Evolutionary conservation across 2,329 filamentous ascomycete genomes (phyloP).

Genomic region (Thelonectria rubi): DNA sequence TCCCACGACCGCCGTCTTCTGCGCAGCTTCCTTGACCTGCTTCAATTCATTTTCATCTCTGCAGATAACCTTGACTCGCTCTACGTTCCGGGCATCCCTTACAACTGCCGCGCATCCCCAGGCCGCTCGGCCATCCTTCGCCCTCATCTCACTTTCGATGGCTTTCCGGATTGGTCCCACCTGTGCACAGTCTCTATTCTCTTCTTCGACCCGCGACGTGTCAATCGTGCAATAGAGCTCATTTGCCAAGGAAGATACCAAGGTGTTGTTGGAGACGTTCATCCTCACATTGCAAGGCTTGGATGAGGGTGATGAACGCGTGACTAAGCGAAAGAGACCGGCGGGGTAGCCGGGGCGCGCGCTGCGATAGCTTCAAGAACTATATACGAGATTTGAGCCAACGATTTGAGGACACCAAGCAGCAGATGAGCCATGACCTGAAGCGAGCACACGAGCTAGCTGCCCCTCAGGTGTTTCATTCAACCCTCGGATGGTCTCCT

Average conservation of each 20-base stretch:
- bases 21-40: not conserved
- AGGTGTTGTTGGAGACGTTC: slow-evolving; percentile 2
- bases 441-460: not conserved
- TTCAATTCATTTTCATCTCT: slow-evolving; percentile 3
- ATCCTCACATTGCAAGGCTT: not conserved
- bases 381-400: too few relatives aligned
- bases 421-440: not conserved
- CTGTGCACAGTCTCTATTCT: not conserved
- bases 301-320: too few relatives aligned
- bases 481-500: slow-evolving; percentile 1
- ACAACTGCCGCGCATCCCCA: slow-evolving; percentile 2
- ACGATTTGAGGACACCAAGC: too few relatives aligned
- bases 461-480: not conserved
- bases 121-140: slow-evolving; percentile 2
- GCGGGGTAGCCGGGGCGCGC: too few relatives aligned
- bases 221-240: slow-evolving; percentile 1
- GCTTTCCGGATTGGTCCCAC: slow-evolving; percentile 1
- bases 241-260: slow-evolving; percentile 4
- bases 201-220: slow-evolving; percentile 2
- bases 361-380: too few relatives aligned
- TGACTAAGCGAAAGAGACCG: too few relatives aligned
- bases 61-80: not conserved
- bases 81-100: not conserved
- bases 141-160: slow-evolving; percentile 2
- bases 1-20: slow-evolving; percentile 7